These are phyloP conservation scores for Debaryomyces subglobosus DNA, from an alignment of 1,139 yeast species.

Conservation along the genomic window DNA sequence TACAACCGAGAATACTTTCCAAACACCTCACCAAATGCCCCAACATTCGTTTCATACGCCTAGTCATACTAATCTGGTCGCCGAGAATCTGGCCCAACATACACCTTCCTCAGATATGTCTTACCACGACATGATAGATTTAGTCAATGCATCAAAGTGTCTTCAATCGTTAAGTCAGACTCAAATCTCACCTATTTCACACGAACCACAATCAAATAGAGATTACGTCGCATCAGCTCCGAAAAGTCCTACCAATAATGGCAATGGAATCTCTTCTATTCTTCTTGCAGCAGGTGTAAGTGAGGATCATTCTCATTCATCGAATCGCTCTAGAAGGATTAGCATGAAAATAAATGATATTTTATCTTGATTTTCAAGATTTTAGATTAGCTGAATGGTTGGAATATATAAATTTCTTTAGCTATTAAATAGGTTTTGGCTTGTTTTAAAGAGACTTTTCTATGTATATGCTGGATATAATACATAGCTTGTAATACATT, in stretches of 20 bases:
- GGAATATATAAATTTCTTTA: constrained; percentile 1
- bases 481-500: background rate
- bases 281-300: constrained; percentile 32
- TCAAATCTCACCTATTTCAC: constrained; percentile 13
- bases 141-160: constrained; percentile 46
- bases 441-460: background rate
- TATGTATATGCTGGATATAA: constrained; percentile 1
- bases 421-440: background rate
- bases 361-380: constrained; percentile 17
- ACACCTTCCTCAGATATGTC: constrained; percentile 6
- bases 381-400: background rate
- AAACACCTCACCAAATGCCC: background rate
- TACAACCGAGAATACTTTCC: background rate
- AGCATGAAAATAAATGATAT: constrained; percentile 35
- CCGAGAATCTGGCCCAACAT: background rate
- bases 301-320: constrained; percentile 7
- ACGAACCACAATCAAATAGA: constrained; percentile 7
- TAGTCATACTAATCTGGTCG: background rate
- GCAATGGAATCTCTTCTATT: constrained; percentile 30
- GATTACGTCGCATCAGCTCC: constrained; percentile 9
- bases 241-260: constrained; percentile 7
- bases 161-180: constrained; percentile 35
- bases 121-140: constrained; percentile 31
- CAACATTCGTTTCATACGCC: constrained; percentile 1
- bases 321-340: constrained; percentile 15